Evolutionary conservation across 148 eudicot genomes (phyloP).

Genomic region (Silene uniflora): DNA sequence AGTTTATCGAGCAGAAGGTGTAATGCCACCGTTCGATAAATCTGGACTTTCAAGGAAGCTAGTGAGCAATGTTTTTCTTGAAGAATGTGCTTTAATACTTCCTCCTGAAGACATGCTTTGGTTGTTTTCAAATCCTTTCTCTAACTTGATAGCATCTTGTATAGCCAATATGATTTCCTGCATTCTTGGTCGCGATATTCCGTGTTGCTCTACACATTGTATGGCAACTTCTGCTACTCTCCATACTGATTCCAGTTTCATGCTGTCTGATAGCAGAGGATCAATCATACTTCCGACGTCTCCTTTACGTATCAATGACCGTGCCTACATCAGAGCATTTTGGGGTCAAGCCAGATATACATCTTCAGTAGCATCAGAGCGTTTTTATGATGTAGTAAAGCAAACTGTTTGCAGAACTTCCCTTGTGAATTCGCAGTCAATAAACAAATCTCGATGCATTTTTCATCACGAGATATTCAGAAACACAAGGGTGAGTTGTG

Average conservation of each 20-base stretch:
- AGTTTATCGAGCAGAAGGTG: constrained; percentile 75
- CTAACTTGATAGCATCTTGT: constrained; percentile 86
- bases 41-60: constrained; percentile 96
- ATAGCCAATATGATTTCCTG: constrained; percentile 80
- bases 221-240: constrained; percentile 88
- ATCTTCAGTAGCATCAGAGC: too few species aligned
- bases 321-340: background rate
- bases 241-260: constrained; percentile 86
- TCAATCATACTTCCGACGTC: constrained; percentile 85
- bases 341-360: too few species aligned
- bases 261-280: constrained; percentile 47
- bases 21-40: constrained; percentile 45
- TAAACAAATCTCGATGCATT: too few species aligned
- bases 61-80: constrained; percentile 77
- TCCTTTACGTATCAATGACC: constrained; percentile 85
- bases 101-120: constrained; percentile 45
- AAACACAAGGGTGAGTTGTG: too few species aligned
- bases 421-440: too few species aligned
- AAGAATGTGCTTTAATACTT: constrained; percentile 53
- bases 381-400: too few species aligned
- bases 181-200: constrained; percentile 76
- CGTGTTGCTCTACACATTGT: constrained; percentile 73
- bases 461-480: too few species aligned
- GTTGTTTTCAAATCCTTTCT: constrained; percentile 52
- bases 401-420: too few species aligned